These are phyloP conservation scores for Lojkania enalia DNA, from an alignment of 2,329 filamentous ascomycete species.

Conservation along the genomic window DNA sequence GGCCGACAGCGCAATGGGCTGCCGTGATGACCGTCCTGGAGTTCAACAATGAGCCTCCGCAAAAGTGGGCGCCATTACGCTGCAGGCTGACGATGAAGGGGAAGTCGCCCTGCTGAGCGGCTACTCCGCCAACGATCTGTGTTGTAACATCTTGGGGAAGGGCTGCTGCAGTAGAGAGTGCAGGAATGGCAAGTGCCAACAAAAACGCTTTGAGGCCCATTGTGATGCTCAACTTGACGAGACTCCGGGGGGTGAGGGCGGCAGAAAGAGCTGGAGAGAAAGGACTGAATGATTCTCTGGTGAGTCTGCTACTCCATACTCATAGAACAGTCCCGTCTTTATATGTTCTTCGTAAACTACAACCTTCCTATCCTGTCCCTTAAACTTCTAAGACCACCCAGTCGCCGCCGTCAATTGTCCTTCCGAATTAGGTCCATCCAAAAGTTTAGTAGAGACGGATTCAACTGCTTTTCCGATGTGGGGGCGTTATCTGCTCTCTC, in stretches of 20 bases:
- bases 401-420: conserved; percentile 19
- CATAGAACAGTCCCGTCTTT: conserved; percentile 16
- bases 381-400: conserved; percentile 19
- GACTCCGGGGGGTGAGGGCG: conserved; percentile 8
- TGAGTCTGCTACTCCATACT: conserved; percentile 15
- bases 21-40: conserved; percentile 10
- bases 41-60: conserved; percentile 10
- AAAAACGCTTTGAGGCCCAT: conserved; percentile 7
- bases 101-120: conserved; percentile 8
- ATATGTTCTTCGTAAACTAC: conserved; percentile 7
- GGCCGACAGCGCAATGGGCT: conserved; percentile 5
- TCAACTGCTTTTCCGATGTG: conserved; percentile 6
- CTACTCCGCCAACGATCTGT: conserved; percentile 9
- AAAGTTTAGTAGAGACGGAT: conserved; percentile 7
- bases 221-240: background rate
- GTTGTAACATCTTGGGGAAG: background rate
- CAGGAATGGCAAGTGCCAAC: conserved; percentile 3
- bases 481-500: conserved; percentile 16
- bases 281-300: conserved; percentile 22
- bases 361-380: conserved; percentile 17
- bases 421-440: conserved; percentile 17
- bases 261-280: conserved; percentile 17
- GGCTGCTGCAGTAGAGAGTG: conserved; percentile 1
- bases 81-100: conserved; percentile 14
- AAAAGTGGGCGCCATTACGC: conserved; percentile 5